Base-by-base conservation (phyloP, 2,329 filamentous ascomycete species). In the Epichloe gansuensis region DNA sequence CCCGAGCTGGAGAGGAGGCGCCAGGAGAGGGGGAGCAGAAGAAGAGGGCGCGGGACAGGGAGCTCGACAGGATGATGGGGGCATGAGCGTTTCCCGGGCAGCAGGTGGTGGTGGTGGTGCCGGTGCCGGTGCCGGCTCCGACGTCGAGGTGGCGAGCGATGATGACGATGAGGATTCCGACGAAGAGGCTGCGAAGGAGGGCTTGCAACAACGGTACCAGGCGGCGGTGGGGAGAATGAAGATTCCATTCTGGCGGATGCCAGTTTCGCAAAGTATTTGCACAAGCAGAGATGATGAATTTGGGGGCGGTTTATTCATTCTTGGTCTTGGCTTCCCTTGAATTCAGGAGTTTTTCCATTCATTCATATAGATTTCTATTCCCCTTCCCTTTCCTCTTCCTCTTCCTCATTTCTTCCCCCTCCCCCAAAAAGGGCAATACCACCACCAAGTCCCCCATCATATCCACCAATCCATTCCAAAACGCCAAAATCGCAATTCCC, bases 31-130 rank as follows among this genome's bases (percentile, higher is more conserved):
- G 88, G 55, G 79, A 85, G 56, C 77, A 82, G 59, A 91, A 91
- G 73, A 76, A 81, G 55, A 78, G 78, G 54, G 72, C 80, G 31
- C 77, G 90, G 46, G 84, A 95, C 62, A 81, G 85, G 62, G 91
- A 98, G 67, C 72, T 98, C 31, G 88, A 87, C 55, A 90, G 88
- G 72, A 82, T 98, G 75, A 95, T 98, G 90, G 85, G 65, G 91
- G 93, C 60, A 95, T 98, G 88, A 73, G 73, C 2, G 74, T 78
- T 57, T 31, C 28, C 28, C 28, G 9, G 28, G 8, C 8, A 31
- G 28, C 8, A 3, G 28, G 0, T 1, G 59, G 58, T 1, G 55
- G 57, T 4, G 55, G 58, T 3, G 58, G 58, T 7, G 1, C 56
- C 56, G 3, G 65, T 59, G 9, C 62, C 63, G 23, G 59, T 69